Conservation (phyloP, 139 green algal species). For the Pseudopediastrum boryanum region DNA sequence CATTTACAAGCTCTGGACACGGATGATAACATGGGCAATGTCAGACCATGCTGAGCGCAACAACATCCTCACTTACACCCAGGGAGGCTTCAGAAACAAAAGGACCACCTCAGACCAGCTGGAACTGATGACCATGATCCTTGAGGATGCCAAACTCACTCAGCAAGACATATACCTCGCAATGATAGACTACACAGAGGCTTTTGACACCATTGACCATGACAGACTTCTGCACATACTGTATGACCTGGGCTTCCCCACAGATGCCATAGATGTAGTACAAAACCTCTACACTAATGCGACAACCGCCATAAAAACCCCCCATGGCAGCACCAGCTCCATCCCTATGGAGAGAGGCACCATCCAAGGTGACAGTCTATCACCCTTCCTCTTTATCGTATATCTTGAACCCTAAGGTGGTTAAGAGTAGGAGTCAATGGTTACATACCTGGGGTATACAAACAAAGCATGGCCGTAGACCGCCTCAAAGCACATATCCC, state of each 20-base stretch:
- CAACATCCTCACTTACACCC: slow-evolving; percentile 30
- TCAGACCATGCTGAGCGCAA: slow-evolving; percentile 18
- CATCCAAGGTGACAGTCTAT: slow-evolving; percentile 52
- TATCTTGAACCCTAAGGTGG: slow-evolving; percentile 18
- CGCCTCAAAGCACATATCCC: no score
- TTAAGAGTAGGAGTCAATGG: neutral
- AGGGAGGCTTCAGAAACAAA: slow-evolving; percentile 46
- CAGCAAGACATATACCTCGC: slow-evolving; percentile 31
- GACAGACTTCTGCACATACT: slow-evolving; percentile 46
- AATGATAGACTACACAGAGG: slow-evolving; percentile 42
- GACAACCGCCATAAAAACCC: slow-evolving; percentile 18
- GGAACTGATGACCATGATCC: slow-evolving; percentile 27
- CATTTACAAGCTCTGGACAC: slow-evolving; percentile 55
- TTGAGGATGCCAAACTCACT: slow-evolving; percentile 37
- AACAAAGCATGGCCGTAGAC: no score
- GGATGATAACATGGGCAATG: slow-evolving; percentile 23
- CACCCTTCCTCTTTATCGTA: slow-evolving; percentile 38
- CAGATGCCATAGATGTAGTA: slow-evolving; percentile 39
- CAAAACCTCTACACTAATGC: slow-evolving; percentile 47
- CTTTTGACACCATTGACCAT: slow-evolving; percentile 54
- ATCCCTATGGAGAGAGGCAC: slow-evolving; percentile 45
- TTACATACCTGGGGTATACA: neutral
- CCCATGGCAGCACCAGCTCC: neutral
- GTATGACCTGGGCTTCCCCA: slow-evolving; percentile 46
- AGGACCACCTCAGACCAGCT: slow-evolving; percentile 14